Evolutionary conservation across 23 red algal genomes (phyloP), one percentile per base, ranked within the genome.

Genomic region (Gracilaria caudata): DNA sequence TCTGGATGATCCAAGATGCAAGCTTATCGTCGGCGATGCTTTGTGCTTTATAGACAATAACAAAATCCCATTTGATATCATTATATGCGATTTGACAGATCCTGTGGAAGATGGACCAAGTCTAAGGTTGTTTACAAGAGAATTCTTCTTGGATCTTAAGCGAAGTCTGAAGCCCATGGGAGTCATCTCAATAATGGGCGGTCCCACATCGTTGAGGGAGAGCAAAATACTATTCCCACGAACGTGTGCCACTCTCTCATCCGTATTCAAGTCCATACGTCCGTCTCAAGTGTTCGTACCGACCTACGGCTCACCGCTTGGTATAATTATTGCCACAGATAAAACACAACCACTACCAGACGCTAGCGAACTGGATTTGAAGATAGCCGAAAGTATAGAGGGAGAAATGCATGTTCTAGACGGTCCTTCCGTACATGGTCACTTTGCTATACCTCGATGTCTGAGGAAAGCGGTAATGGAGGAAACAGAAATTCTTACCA

Each of bases 81-180:
- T 99, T 65, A 73, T 99, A 7, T 86, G 97, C 58, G 97, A 99
- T 70, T 49, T 99, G 26, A 99, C 97, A 11, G 97, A 99, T 72
- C 97, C 97, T 44, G 49, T 95, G 28, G 93, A 99, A 63, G 46
- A 95, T 56, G 77, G 93, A 23, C 97, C 97, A 30, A 92, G 85
- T 24, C 32, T 92, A 25, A 47, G 51, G 4, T 82, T 99, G 29
- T 99, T 99, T 59, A 93, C 93, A 12, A 70, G 61, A 14, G 86
- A 96, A 55, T 99, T 95, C 49, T 99, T 96, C 72, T 73, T 19
- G 3, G 55, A 70, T 30, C 82, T 99, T 1, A 90, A 90, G 20
- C 30, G 26, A 19, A 64, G 54, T 33, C 78, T 99, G 57, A 54
- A 57, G 24, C 92, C 81, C 14, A 78, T 47, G 30, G 93, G 93